Evolutionary conservation across 2,329 filamentous ascomycete genomes (phyloP), one percentile per base, ranked within the genome.

Genomic region (Xenosphaeropsis pyriputrescens): DNA sequence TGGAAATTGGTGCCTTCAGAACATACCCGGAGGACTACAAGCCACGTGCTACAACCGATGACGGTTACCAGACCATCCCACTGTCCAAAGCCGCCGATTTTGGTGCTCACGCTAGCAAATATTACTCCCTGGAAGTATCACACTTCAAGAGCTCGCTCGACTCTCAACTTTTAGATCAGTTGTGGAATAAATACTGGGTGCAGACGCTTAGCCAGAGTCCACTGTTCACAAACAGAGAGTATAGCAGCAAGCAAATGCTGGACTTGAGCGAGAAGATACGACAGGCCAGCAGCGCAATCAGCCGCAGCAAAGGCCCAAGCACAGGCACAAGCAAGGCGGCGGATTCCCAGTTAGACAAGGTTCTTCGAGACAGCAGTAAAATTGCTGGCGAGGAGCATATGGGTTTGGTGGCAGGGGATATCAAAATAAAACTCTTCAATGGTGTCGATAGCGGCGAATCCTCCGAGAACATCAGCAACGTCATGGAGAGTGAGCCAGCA

Each of bases 121-220:
- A 98, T 64, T 98, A 98, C 60, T 70, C 81, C 12, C 71, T 98
- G 5, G 83, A 93, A 43, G 83, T 96, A 12, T 85, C 85, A 22
- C 85, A 93, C 60, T 98, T 85, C 70, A 96, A 96, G 64, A 91
- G 84, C 45, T 81, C 82, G 0, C 77, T 98, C 18, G 91, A 98
- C 60, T 72, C 78, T 2, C 81, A 86, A 50, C 69, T 98, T 17
- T 68, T 98, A 5, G 85, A 93, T 52, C 71, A 85, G 37, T 67
- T 98, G 19, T 96, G 91, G 91, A 94, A 95, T 65, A 96, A 96
- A 60, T 98, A 98, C 67, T 94, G 86, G 91, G 88, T 95, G 26
- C 84, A 93, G 53, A 98, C 91, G 5, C 72, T 98, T 15, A 93
- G 85, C 22, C 85, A 93, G 50, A 91, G 78, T 49, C 88, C 89